Evolutionary conservation across 768 basidiomycete species (phyloP).

Genomic region (Mrakia blollopis): DNA sequence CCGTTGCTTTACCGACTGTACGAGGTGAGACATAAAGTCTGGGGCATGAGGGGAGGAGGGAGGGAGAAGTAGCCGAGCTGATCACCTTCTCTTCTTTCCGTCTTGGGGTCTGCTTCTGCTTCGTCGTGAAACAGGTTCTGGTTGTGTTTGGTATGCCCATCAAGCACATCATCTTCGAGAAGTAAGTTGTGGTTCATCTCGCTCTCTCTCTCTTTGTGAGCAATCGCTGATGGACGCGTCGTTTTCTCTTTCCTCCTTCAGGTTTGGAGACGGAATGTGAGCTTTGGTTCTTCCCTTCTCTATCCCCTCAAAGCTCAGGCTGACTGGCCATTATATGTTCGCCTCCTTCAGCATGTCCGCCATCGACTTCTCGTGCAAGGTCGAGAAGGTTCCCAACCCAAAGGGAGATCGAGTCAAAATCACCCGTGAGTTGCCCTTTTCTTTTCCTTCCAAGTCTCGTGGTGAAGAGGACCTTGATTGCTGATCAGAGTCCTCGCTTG

Average conservation of each 20-base stretch:
- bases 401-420: background rate
- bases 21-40: background rate
- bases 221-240: background rate
- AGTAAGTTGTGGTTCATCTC: background rate
- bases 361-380: background rate
- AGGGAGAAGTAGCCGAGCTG: background rate
- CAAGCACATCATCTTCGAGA: background rate
- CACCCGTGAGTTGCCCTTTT: background rate
- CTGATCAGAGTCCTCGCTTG: background rate
- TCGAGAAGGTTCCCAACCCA: background rate
- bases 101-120: background rate
- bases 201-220: background rate
- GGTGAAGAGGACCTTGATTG: background rate
- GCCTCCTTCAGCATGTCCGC: background rate
- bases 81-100: too few relatives aligned
- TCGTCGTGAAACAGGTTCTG: background rate
- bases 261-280: background rate
- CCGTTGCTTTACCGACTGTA: background rate
- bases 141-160: background rate
- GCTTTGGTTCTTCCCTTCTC: background rate
- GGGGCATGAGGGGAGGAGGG: background rate
- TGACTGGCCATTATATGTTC: background rate
- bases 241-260: background rate
- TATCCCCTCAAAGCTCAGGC: background rate
- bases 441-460: background rate